A percentile compares a stretch with the other conserved stretches of the same genome.
These are phyloP conservation scores for Prosopis cineraria DNA, from an alignment of 306 rosid species.

Conservation along the genomic window DNA sequence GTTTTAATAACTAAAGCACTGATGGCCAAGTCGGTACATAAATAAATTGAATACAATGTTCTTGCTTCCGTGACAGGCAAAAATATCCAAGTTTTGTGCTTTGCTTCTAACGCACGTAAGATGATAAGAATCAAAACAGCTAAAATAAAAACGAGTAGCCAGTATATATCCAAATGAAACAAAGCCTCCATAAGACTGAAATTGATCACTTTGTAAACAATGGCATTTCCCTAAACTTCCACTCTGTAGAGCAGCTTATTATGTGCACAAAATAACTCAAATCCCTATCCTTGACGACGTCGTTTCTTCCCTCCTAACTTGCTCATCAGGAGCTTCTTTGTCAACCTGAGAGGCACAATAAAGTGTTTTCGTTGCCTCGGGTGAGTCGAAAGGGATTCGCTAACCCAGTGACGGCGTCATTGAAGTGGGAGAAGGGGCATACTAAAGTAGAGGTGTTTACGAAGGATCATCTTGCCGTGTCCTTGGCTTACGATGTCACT, in stretches of 20 bases:
- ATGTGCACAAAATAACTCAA: background rate
- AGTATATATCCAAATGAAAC: constrained; percentile 24
- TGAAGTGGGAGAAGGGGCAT: constrained; percentile 35
- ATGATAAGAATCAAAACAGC: constrained; percentile 26
- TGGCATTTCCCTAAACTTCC: constrained; percentile 37
- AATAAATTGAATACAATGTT: no score
- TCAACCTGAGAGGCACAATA: background rate
- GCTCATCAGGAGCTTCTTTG: background rate
- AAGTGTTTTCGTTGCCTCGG: constrained; percentile 10
- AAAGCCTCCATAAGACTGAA: background rate
- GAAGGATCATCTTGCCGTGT: constrained; percentile 54
- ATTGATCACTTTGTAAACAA: background rate
- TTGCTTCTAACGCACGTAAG: no score
- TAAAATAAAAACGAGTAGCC: constrained; percentile 28
- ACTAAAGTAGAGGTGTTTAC: constrained; percentile 57
- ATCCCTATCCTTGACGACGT: constrained; percentile 3
- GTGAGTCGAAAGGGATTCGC: background rate
- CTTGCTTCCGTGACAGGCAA: constrained; percentile 22
- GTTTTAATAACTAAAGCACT: constrained; percentile 1
- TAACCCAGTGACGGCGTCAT: constrained; percentile 30
- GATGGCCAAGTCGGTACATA: no score
- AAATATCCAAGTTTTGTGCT: constrained; percentile 18
- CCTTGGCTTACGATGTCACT: constrained; percentile 63
- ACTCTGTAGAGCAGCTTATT: constrained; percentile 31
- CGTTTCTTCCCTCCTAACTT: background rate